Evolutionary conservation across 73 alveolate genomes (phyloP).

Genomic region (Paramecium biaurelia): DNA sequence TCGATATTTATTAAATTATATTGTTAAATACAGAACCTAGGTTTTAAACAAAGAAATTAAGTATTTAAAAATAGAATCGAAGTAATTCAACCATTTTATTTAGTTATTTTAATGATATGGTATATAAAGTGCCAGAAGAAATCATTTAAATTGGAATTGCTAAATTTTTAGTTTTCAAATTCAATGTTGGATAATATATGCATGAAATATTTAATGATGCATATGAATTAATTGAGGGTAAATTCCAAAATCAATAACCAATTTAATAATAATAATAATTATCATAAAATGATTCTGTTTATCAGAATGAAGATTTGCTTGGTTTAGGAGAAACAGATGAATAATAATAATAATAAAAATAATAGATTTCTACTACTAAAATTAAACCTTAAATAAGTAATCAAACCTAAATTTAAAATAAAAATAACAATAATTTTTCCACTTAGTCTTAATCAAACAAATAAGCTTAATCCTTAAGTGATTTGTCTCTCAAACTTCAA

Average conservation of each 20-base stretch:
- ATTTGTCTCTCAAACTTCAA: background rate
- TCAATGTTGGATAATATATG: constrained; percentile 42
- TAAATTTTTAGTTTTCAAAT: constrained; percentile 40
- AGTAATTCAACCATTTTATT: background rate
- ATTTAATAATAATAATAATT: background rate
- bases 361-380: background rate
- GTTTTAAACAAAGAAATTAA: background rate
- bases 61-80: background rate
- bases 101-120: constrained; percentile 34
- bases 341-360: background rate
- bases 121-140: background rate
- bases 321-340: background rate
- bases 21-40: background rate
- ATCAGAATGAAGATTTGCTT: constrained; percentile 14
- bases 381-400: background rate
- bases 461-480: background rate
- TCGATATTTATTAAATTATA: background rate
- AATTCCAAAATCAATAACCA: background rate
- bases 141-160: background rate
- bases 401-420: background rate
- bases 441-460: background rate
- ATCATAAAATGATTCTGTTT: background rate
- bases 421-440: background rate
- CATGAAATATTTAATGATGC: constrained; percentile 35
- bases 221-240: constrained; percentile 24